Evolutionary conservation across 768 basidiomycete genomes (phyloP).

Genomic region (Paxillus involutus): DNA sequence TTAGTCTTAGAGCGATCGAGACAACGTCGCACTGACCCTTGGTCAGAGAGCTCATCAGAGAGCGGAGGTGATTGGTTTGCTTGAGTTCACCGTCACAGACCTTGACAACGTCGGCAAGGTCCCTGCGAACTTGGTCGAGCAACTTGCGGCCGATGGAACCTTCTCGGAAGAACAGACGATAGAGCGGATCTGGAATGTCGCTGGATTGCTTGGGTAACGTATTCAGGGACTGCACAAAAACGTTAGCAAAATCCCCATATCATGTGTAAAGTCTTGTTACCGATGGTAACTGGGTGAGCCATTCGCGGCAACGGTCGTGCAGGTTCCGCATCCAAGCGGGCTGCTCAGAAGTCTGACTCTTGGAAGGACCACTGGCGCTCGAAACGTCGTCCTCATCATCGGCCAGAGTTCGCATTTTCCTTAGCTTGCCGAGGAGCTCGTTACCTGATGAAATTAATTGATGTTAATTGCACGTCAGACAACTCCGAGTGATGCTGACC

Average conservation of each 20-base stretch:
- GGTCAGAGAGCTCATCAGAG: constrained; percentile 83
- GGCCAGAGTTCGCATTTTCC: constrained; percentile 87
- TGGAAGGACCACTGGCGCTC: constrained; percentile 51
- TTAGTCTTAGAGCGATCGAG: constrained; percentile 6
- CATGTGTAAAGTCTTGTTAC: constrained; percentile 41
- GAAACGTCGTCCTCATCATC: constrained; percentile 80
- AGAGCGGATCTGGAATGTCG: constrained; percentile 81
- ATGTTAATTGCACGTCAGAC: constrained; percentile 1
- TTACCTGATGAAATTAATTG: constrained; percentile 51
- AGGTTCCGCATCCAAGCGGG: constrained; percentile 95
- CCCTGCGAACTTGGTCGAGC: constrained; percentile 74
- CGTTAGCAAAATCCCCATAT: constrained; percentile 10
- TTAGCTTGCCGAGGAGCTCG: constrained; percentile 78
- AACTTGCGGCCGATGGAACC: constrained; percentile 77
- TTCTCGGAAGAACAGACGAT: constrained; percentile 88
- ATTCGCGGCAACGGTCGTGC: constrained; percentile 79
- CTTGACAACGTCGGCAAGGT: constrained; percentile 77
- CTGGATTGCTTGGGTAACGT: constrained; percentile 61
- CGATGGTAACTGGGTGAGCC: constrained; percentile 74
- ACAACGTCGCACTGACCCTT: constrained; percentile 60
- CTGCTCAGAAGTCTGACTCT: constrained; percentile 67
- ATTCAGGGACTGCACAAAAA: constrained; percentile 53
- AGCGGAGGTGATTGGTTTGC: constrained; percentile 95
- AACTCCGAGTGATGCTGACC: constrained; percentile 45
- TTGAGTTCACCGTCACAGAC: constrained; percentile 87